Evolutionary conservation across 805 yeast species (phyloP), one percentile per base, ranked within the genome.

Genomic region (Yarrowia keelungensis): DNA sequence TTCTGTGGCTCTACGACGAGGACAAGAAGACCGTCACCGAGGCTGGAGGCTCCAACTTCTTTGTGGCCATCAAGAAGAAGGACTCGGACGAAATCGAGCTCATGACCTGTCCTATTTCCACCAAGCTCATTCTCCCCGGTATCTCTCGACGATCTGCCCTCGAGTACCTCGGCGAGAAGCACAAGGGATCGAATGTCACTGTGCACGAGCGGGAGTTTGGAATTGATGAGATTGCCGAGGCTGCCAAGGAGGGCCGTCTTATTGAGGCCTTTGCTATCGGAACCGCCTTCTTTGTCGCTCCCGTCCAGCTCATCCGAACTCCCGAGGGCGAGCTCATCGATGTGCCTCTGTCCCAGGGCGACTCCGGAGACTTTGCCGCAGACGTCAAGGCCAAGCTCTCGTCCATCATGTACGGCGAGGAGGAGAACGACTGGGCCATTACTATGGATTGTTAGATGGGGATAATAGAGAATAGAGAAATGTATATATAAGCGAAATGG

Each of bases 1-100:
- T 94, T 83, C 82, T 94, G 79, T 94, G 98, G 99, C 84, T 94
- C 75, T 94, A 94, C 75, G 97, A 97, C 71, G 91, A 90, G 70
- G 93, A 93, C 77, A 86, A 87, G 75, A 78, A 86, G 79, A 87
- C 95, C 74, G 67, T 62, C 7, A 94, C 98, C 73, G 98, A 94
- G 83, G 98, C 92, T 69, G 99, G 99, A 73, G 92, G 98, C 69
- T 94, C 94, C 98, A 94, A 94, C 81, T 93, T 85, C 59, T 94
- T 95, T 81, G 88, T 90, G 75, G 97, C 87, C 45, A 91, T 94
- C 84, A 81, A 89, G 79, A 86, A 90, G 79, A 62, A 62, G 56
- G 80, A 79, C 54, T 97, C 97, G 69, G 67, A 62, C 26, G 90
- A 88, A 80, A 90, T 89, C 76, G 98, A 94, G 82, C 85, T 94